These are phyloP conservation scores for Ophiostoma himal-ulmi DNA, from an alignment of 2,329 filamentous ascomycete species.

Conservation along the genomic window DNA sequence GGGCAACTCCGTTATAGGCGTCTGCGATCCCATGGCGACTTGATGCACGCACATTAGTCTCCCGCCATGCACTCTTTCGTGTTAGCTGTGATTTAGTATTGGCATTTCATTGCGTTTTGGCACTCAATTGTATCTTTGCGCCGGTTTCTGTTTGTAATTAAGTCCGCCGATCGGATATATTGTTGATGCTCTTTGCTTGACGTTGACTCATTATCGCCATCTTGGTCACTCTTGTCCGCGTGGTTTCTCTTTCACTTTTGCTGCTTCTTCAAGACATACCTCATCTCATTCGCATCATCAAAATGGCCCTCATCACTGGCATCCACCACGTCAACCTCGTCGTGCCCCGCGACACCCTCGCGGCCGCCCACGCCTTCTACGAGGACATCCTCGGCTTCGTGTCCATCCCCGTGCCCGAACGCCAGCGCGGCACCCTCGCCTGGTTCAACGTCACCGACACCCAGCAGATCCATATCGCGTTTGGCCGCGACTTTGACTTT, in stretches of 20 bases:
- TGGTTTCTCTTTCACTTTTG: too few relatives aligned
- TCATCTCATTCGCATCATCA: background rate
- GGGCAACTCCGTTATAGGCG: slow-evolving; percentile 4
- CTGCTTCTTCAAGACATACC: background rate
- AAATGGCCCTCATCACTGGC: slow-evolving; percentile 28
- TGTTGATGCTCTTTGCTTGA: background rate
- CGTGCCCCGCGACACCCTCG: slow-evolving; percentile 49
- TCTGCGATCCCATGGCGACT: background rate
- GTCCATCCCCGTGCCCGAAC: slow-evolving; percentile 45
- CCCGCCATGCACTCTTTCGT: background rate
- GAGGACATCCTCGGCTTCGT: slow-evolving; percentile 49
- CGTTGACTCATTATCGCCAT: background rate
- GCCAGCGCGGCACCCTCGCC: slow-evolving; percentile 46
- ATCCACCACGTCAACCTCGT: slow-evolving; percentile 51
- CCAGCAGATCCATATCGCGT: slow-evolving; percentile 53
- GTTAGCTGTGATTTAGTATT: background rate
- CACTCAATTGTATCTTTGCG: background rate
- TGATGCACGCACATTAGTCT: background rate
- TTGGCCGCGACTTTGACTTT: slow-evolving; percentile 36
- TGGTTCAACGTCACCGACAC: slow-evolving; percentile 55
- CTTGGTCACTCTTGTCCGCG: background rate
- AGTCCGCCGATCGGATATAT: slow-evolving; percentile 8
- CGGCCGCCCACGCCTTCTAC: slow-evolving; percentile 50
- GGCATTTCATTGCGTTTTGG: background rate
- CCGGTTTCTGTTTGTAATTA: background rate